phyloP scores from a whole-genome alignment of 192 early-diverging fungal species.

The Blastocladiella britannica region DNA sequence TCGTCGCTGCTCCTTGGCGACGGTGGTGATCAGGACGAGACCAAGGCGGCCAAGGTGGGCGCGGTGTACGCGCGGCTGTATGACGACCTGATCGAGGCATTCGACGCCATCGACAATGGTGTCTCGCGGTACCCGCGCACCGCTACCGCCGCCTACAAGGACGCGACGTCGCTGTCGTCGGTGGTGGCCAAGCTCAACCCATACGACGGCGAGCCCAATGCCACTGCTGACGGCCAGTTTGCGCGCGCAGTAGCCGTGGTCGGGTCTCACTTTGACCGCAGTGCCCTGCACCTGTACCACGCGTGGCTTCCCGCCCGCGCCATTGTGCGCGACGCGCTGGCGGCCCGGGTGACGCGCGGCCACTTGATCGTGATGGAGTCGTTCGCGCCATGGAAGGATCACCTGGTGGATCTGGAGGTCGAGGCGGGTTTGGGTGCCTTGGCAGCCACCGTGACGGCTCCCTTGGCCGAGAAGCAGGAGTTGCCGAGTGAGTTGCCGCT shows the following conservation, averaged over 20 bases:
- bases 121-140: conserved; percentile 64
- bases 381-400: conserved; percentile 88
- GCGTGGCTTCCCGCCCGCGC: conserved; percentile 77
- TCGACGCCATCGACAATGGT: conserved; percentile 86
- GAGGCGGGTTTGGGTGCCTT: conserved; percentile 28
- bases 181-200: conserved; percentile 76
- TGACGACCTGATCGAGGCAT: conserved; percentile 56
- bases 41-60: conserved; percentile 30
- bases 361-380: conserved; percentile 61
- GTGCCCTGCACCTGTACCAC: conserved; percentile 44
- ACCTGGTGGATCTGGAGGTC: conserved; percentile 48
- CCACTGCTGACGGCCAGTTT: conserved; percentile 47
- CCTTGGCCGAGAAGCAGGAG: conserved; percentile 17
- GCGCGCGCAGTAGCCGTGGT: conserved; percentile 45
- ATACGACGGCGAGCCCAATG: conserved; percentile 77
- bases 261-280: conserved; percentile 51
- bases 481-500: conserved; percentile 16
- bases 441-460: conserved; percentile 12
- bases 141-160: conserved; percentile 58
- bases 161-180: conserved; percentile 55
- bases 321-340: conserved; percentile 57
- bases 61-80: conserved; percentile 67
- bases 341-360: conserved; percentile 18
- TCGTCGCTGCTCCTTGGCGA: conserved; percentile 27
- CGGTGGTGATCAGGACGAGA: conserved; percentile 17